Percentiles rank a stretch among this genome's conserved stretches.
Evolutionary conservation across 2,329 filamentous ascomycete genomes (phyloP).

Genomic region (Xylaria sp.): DNA sequence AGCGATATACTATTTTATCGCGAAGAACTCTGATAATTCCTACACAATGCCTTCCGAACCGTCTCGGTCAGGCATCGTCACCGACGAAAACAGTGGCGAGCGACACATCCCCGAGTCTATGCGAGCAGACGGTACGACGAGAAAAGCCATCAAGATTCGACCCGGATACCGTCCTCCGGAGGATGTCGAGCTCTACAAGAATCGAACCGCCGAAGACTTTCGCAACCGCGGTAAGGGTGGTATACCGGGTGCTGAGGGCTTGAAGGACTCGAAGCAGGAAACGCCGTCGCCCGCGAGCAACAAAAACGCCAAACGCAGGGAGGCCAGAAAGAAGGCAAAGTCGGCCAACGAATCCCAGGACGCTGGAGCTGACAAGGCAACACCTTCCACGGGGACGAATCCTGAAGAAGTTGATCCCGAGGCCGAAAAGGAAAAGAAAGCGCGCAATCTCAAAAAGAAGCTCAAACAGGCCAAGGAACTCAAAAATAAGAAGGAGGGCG

Average conservation of each 20-base stretch:
- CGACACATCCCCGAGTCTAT: constrained; percentile 89
- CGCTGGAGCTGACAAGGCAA: constrained; percentile 57
- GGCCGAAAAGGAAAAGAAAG: constrained; percentile 90
- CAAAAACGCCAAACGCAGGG: constrained; percentile 85
- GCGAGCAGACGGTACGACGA: constrained; percentile 87
- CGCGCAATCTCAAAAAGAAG: constrained; percentile 91
- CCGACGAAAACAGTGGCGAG: constrained; percentile 78
- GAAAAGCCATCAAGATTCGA: constrained; percentile 92
- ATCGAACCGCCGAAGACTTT: constrained; percentile 85
- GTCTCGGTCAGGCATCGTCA: constrained; percentile 78
- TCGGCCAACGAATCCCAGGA: constrained; percentile 68
- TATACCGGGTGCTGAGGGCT: constrained; percentile 77
- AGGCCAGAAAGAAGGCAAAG: constrained; percentile 66
- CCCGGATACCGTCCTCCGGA: constrained; percentile 95
- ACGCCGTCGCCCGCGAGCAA: constrained; percentile 66
- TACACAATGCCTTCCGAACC: constrained; percentile 58
- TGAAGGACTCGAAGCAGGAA: constrained; percentile 61
- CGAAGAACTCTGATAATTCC: neutral
- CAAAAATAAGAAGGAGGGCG: constrained; percentile 88
- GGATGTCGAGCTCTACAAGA: constrained; percentile 96
- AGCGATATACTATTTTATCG: neutral
- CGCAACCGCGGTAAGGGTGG: constrained; percentile 77
- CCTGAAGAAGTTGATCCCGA: constrained; percentile 69
- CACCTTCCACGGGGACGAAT: constrained; percentile 45
- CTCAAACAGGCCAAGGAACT: constrained; percentile 91